Conservation (phyloP, 257 asterid species). For the Nicotiana attenuata region DNA sequence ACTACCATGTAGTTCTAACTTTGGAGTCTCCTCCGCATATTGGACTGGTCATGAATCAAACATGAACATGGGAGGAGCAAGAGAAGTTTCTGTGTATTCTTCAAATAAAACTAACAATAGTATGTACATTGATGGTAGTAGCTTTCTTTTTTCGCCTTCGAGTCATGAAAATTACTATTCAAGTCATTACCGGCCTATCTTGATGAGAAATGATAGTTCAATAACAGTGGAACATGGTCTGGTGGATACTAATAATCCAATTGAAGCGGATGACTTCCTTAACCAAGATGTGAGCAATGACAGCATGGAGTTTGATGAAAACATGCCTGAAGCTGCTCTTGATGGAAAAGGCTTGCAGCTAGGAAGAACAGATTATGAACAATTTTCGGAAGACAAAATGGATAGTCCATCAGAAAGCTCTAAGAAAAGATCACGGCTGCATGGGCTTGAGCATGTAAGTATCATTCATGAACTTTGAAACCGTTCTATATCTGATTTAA, state of each 20-base stretch:
- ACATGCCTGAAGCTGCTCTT: slow-evolving; percentile 5
- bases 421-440: slow-evolving; percentile 42
- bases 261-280: slow-evolving; percentile 30
- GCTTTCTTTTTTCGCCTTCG: slow-evolving; percentile 21
- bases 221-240: slow-evolving; percentile 22
- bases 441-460: slow-evolving; percentile 20
- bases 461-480: neutral
- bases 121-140: slow-evolving; percentile 16
- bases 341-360: neutral
- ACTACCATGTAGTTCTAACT: slow-evolving; percentile 15
- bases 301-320: slow-evolving; percentile 22
- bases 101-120: slow-evolving; percentile 5
- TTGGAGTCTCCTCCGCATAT: slow-evolving; percentile 4
- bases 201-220: slow-evolving; percentile 9
- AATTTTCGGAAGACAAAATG: slow-evolving; percentile 16
- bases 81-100: slow-evolving; percentile 22
- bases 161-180: slow-evolving; percentile 21
- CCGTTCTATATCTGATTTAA: neutral
- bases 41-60: slow-evolving; percentile 9
- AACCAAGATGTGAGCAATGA: slow-evolving; percentile 38
- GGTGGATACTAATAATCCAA: slow-evolving; percentile 5
- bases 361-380: slow-evolving; percentile 7
- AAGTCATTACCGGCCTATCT: neutral
- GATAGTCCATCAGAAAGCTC: slow-evolving; percentile 20
- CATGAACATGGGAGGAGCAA: slow-evolving; percentile 16